Evolutionary conservation across 2,329 filamentous ascomycete genomes (phyloP), one percentile per base, ranked within the genome.

Genomic region (Didymella keratinophila): DNA sequence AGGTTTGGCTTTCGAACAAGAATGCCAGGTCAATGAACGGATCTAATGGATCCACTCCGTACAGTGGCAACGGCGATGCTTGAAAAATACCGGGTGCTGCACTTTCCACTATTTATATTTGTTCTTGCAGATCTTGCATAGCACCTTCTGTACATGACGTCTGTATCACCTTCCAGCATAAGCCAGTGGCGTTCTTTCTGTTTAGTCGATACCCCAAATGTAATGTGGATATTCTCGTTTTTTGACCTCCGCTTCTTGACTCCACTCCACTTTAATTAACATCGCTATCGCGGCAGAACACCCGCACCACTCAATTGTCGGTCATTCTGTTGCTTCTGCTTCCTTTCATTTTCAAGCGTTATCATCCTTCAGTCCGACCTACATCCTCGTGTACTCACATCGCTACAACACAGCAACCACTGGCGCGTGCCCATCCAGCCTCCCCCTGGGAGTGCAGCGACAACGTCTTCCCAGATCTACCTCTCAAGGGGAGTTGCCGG

Each of bases 1-100:
- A 87, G 65, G 84, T 89, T 0, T 92, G 90, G 90, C 86, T 92
- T 51, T 52, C 68, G 3, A 69, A 78, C 52, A 76, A 75, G 43
- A 50, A 48, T 12, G 67, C 62, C 16, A 67, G 68, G 45, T 68
- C 68, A 8, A 56, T 64, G 23, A 65, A 68, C 43, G 61, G 62
- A 37, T 71, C 66, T 32, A 65, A 69, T 36, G 66, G 64, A 18
- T 73, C 67, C 47, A 62, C 51, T 5, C 42, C 58, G 12, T 59
- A 65, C 37, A 68, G 58, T 48, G 48, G 53, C 4, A 67, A 66
- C 34, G 65, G 62, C n/a, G 68, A 65, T 18, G 41, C 27, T 9
- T 58, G 27, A 46, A 20, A 16, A 18, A 2, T 11, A 4, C 12
- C n/a, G 46, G 39, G 41, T 45, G n/a, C n/a, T 34, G 27, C 64